phyloP scores from a whole-genome alignment of 2,329 filamentous ascomycete genomes.

The Colletotrichum sp. region DNA sequence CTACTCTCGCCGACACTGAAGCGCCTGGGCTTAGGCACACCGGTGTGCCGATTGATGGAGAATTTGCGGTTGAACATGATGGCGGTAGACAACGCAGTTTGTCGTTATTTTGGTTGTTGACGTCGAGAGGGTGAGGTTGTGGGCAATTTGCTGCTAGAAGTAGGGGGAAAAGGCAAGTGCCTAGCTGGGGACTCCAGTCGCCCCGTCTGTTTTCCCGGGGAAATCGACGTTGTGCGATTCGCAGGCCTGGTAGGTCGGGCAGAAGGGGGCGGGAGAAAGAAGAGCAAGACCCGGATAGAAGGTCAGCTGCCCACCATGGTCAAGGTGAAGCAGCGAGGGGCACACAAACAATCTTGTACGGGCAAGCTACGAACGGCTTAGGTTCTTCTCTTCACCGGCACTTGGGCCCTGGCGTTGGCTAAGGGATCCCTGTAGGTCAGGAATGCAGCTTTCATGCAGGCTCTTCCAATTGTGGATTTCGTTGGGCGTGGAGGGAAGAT shows the following conservation, averaged over 20 bases:
- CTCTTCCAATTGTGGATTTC: constrained; percentile 11
- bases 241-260: not conserved
- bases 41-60: constrained; percentile 70
- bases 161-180: not conserved
- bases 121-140: not conserved
- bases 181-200: not conserved
- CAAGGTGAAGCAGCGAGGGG: constrained; percentile 7
- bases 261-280: not conserved
- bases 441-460: constrained; percentile 19
- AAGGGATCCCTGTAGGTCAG: constrained; percentile 11
- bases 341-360: constrained; percentile 14
- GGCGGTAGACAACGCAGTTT: not conserved
- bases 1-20: constrained; percentile 63
- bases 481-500: not conserved
- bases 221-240: not conserved
- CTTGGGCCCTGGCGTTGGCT: constrained; percentile 14
- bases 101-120: not conserved
- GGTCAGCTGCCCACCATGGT: not conserved
- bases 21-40: constrained; percentile 62
- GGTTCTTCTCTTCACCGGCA: constrained; percentile 18
- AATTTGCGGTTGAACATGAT: constrained; percentile 65
- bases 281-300: not conserved
- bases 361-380: constrained; percentile 2
- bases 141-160: not conserved
- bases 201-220: not conserved